These are phyloP conservation scores for Tolypocladium amazonense DNA, from an alignment of 2,329 filamentous ascomycete species.

Conservation along the genomic window DNA sequence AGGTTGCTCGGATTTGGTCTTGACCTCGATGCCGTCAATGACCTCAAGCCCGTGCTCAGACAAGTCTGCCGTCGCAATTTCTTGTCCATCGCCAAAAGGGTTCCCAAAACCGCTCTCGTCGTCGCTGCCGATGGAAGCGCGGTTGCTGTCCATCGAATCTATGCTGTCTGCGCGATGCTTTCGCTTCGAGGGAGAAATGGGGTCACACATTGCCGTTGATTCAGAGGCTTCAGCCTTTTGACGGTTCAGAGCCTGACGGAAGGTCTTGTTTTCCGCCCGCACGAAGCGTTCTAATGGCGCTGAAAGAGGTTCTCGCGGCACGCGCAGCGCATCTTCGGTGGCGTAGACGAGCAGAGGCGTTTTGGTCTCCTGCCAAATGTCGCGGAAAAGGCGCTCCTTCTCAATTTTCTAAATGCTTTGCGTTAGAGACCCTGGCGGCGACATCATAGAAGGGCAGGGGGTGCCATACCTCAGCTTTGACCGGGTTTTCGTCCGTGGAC, in stretches of 20 bases:
- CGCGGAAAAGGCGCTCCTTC: constrained; percentile 31
- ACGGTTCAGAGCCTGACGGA: constrained; percentile 36
- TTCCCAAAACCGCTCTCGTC: constrained; percentile 19
- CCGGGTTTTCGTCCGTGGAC: constrained; percentile 26
- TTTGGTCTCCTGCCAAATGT: constrained; percentile 37
- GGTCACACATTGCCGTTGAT: constrained; percentile 18
- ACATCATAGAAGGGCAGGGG: not conserved
- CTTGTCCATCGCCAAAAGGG: constrained; percentile 17
- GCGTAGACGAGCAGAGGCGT: constrained; percentile 42
- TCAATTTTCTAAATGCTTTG: constrained; percentile 30
- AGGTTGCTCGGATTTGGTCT: constrained; percentile 5
- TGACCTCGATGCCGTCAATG: not conserved
- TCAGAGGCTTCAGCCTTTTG: constrained; percentile 18
- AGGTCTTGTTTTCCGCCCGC: constrained; percentile 39
- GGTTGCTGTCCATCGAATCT: constrained; percentile 36
- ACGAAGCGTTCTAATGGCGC: constrained; percentile 33
- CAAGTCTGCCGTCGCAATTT: constrained; percentile 11
- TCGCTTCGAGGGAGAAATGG: constrained; percentile 33
- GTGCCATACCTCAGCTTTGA: constrained; percentile 36
- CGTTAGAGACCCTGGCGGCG: not conserved
- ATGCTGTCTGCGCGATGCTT: constrained; percentile 34
- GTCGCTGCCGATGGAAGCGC: constrained; percentile 32
- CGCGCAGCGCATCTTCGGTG: constrained; percentile 34
- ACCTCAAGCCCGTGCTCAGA: constrained; percentile 6
- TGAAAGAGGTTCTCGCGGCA: constrained; percentile 24